Evolutionary conservation across 805 yeast species (phyloP), one percentile per base, ranked within the genome.

Genomic region (Candida schatavii): DNA sequence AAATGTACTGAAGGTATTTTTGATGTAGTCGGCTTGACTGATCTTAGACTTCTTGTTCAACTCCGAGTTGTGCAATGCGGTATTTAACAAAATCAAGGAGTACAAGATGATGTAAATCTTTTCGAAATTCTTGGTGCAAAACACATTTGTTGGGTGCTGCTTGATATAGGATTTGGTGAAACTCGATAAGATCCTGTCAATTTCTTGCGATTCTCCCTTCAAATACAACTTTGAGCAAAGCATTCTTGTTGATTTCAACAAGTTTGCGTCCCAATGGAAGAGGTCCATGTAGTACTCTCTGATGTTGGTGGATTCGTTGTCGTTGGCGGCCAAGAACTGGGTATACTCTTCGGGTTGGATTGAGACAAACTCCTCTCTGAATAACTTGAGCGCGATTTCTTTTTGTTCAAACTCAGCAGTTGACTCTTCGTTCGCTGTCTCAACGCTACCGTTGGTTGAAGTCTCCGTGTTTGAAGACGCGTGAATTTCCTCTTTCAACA

Each of bases 181-280:
- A 3, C 81, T 72, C 34, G 84, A 82, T 42, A 88, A 64, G 23
- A 88, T 75, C 37, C 86, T 73, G 60, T 87, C 93, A 40, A 88
- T 80, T 52, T 83, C 85, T 52, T 85, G 90, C 2, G 93, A 80
- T 62, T 88, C 96, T 5, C 91, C 96, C 54, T 80, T 79, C 52
- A 88, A 72, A 61, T 83, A 84, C n/a, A 88, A 56, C 48, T 72
- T 77, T 29, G 75, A 72, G 49, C 95, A 87, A 25, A 88, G 64
- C 35, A 61, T 59, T 25, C 88, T 66, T 14, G 88, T 70, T 1
- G 88, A 69, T 2, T 61, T 59, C 32, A 86, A 63, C 35, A 88
- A 62, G 43, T 78, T 75, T n/a, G 67, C 52, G 37, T 72, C 74
- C 63, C 76, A 71, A 37, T 62, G 49, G 55, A 75, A 77, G 26